These are phyloP conservation scores for Phialophora chinensis DNA, from an alignment of 2,329 filamentous ascomycete species.

Conservation along the genomic window DNA sequence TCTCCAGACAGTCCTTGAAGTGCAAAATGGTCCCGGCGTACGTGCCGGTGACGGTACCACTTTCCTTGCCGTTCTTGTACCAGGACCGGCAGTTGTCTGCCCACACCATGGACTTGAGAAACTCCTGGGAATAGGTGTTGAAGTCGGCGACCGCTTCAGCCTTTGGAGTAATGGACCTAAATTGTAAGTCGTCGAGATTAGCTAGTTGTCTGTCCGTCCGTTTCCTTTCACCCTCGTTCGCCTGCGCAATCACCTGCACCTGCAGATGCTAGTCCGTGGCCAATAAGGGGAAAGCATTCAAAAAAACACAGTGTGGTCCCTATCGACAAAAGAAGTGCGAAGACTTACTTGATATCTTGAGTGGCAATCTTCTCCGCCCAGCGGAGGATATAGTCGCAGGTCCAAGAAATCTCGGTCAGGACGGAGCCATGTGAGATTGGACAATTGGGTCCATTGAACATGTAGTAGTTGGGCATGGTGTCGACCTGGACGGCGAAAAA, in stretches of 20 bases:
- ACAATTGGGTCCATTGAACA: slow-evolving; percentile 39
- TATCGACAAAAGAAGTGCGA: slow-evolving; percentile 19
- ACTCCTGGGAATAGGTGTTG: slow-evolving; percentile 48
- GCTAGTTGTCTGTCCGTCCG: slow-evolving; percentile 15
- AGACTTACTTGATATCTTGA: slow-evolving; percentile 38
- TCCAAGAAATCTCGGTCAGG: slow-evolving; percentile 39
- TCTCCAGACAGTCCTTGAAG: slow-evolving; percentile 39
- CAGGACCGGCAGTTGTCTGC: slow-evolving; percentile 49
- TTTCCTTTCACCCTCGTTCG: slow-evolving; percentile 16
- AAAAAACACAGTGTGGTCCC: slow-evolving; percentile 30
- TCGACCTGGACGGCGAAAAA: slow-evolving; percentile 30
- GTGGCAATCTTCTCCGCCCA: slow-evolving; percentile 36
- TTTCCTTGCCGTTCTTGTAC: slow-evolving; percentile 48
- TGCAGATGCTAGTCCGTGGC: slow-evolving; percentile 16
- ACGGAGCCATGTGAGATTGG: slow-evolving; percentile 41
- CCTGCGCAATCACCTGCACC: slow-evolving; percentile 15
- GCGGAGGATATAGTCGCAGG: slow-evolving; percentile 37
- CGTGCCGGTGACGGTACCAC: slow-evolving; percentile 23
- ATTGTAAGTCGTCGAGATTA: slow-evolving; percentile 14
- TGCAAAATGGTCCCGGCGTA: slow-evolving; percentile 37
- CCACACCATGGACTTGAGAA: slow-evolving; percentile 43
- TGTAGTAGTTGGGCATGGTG: slow-evolving; percentile 41
- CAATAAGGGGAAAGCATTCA: slow-evolving; percentile 14
- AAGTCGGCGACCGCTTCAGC: slow-evolving; percentile 42
- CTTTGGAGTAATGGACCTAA: slow-evolving; percentile 36